Evolutionary conservation across 1,284 basidiomycete genomes (phyloP).

Genomic region (Fomitopsis pinicola): DNA sequence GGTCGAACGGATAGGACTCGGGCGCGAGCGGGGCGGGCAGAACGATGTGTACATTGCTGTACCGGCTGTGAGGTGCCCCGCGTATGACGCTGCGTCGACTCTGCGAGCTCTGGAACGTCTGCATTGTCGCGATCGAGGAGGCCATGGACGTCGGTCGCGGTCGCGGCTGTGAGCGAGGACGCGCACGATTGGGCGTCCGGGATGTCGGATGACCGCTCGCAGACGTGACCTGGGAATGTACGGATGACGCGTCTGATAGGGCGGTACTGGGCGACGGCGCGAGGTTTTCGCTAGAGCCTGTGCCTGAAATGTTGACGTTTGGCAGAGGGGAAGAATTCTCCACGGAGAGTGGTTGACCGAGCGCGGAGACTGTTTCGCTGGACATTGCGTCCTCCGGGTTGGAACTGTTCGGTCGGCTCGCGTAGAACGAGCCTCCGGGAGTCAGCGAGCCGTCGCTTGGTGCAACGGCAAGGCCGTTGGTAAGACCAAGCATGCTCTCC

Average conservation of each 20-base stretch:
- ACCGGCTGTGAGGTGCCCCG: conserved; percentile 49
- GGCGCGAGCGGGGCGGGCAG: conserved; percentile 55
- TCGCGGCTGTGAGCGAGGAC: conserved; percentile 15
- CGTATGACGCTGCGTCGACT: conserved; percentile 31
- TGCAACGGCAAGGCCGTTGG: conserved; percentile 13
- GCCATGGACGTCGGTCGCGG: conserved; percentile 32
- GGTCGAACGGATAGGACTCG: conserved; percentile 23
- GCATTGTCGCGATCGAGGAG: conserved; percentile 33
- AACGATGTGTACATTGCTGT: conserved; percentile 55
- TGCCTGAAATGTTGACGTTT: conserved; percentile 15
- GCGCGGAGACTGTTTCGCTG: conserved; percentile 20
- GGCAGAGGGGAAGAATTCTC: conserved; percentile 10
- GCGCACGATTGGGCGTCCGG: conserved; percentile 16
- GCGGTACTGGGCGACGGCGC: conserved; percentile 13
- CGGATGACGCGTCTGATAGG: conserved; percentile 18
- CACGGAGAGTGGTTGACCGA: conserved; percentile 18
- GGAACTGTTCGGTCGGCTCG: conserved; percentile 20
- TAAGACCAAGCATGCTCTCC: conserved; percentile 11
- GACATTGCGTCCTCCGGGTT: conserved; percentile 23
- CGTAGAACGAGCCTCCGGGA: conserved; percentile 13
- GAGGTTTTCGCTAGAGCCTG: conserved; percentile 9
- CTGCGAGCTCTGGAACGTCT: conserved; percentile 21
- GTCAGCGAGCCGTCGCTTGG: conserved; percentile 28
- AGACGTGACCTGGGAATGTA: conserved; percentile 1
- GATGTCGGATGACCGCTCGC: conserved; percentile 6